Evolutionary conservation across 768 basidiomycete species (phyloP), one percentile per base, ranked within the genome.

Genomic region (Leccinellum rugosiceps): DNA sequence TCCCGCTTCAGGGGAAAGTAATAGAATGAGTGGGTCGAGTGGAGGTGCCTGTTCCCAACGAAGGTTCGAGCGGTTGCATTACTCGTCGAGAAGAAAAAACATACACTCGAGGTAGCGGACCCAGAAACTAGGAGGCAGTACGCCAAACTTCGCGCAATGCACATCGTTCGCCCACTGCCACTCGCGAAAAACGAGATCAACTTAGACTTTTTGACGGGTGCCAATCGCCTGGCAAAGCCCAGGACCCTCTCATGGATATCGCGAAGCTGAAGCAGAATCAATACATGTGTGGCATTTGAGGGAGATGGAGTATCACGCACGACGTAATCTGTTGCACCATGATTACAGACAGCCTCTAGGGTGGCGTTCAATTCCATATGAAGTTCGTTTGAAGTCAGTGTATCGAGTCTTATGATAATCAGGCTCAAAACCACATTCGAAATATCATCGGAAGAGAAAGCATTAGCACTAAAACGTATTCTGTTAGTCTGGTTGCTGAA

Each of bases 121-220:
- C n/a, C 51, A n/a, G 47, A 32, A 50, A 55, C 56, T 26, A 66
- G 58, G n/a, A 62, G 19, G 9, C 74, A 69, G 57, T 83, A 76
- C 1, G 87, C 85, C 30, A 88, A 68, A 68, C 77, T 80, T 50
- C 81, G 79, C 17, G 84, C 83, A 47, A 91, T 80, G 14, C 81
- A 80, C 50, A 75, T 74, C 35, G 80, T 75, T 21, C 76, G 77
- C 11, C 76, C 76, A 28, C 80, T 77, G 13, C 83, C 83, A 51
- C 74, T 74, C 8, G 77, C 76, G 21, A 91, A 73, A 50, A 84
- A 72, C 4, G 78, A 77, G 17, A 87, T 50, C 6, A 86, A 61
- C 47, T 74, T 73, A 2, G 77, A 75, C 65, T 84, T 82, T 61
- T 85, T 83, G 50, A 75, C 60, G 10, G 83, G 76, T 10, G 75